Evolutionary conservation across 768 basidiomycete genomes (phyloP).

Genomic region (Boletus pseudopeckii): DNA sequence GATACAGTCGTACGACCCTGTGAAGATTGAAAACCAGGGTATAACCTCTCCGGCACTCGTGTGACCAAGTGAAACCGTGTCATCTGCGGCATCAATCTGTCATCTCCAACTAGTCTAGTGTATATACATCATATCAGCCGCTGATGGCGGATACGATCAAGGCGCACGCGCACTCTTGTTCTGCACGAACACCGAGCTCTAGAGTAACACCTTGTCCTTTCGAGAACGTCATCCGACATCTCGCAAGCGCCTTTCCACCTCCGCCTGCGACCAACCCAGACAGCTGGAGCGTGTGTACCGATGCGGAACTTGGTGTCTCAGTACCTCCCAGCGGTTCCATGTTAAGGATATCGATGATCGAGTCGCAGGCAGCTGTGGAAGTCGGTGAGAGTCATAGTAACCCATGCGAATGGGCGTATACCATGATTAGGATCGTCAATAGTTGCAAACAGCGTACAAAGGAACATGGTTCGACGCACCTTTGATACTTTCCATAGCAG

Average conservation of each 20-base stretch:
- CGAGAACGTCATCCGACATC: slow-evolving; percentile 94
- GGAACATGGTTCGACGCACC: slow-evolving; percentile 48
- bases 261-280: slow-evolving; percentile 90
- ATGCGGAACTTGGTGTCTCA: slow-evolving; percentile 72
- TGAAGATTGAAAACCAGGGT: background rate
- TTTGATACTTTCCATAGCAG: slow-evolving; percentile 90
- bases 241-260: slow-evolving; percentile 92
- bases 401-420: slow-evolving; percentile 13
- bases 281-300: slow-evolving; percentile 92
- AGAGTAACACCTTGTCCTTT: slow-evolving; percentile 88
- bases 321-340: slow-evolving; percentile 97
- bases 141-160: slow-evolving; percentile 90
- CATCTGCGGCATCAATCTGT: slow-evolving; percentile 4
- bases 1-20: background rate
- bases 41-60: background rate
- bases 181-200: slow-evolving; percentile 87
- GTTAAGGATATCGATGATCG: slow-evolving; percentile 91
- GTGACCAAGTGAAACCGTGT: slow-evolving; percentile 13
- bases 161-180: slow-evolving; percentile 80
- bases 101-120: background rate
- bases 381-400: slow-evolving; percentile 1
- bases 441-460: slow-evolving; percentile 6
- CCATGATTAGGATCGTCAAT: slow-evolving; percentile 20
- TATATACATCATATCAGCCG: slow-evolving; percentile 39
- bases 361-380: slow-evolving; percentile 84